Conservation (phyloP, 2,329 filamentous ascomycete genomes). For the Zymoseptoria ardabiliae region DNA sequence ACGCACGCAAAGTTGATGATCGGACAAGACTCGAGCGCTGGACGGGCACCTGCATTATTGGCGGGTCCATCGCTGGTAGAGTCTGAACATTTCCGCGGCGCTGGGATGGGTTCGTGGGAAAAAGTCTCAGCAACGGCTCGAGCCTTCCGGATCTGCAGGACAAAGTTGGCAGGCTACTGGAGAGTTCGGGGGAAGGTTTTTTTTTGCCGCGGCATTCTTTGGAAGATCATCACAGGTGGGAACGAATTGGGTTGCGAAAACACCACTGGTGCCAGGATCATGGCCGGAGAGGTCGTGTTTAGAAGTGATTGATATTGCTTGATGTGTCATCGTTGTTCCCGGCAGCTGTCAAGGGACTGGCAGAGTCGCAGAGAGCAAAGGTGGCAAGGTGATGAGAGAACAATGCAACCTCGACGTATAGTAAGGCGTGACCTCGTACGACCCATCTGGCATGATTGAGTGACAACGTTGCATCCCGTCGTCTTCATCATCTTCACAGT, state of each 20-base stretch:
- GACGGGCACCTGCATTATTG: constrained; percentile 6
- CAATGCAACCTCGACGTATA: not conserved
- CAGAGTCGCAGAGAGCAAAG: too few species aligned
- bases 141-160: constrained; percentile 19
- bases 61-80: constrained; percentile 16
- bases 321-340: too few species aligned
- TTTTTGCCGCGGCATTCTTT: not conserved
- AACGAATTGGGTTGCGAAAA: not conserved
- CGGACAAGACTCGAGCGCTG: not conserved
- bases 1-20: not conserved
- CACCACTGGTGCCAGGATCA: not conserved
- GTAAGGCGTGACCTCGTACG: constrained; percentile 11
- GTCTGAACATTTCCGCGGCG: constrained; percentile 12
- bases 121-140: constrained; percentile 13
- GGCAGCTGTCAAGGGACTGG: too few species aligned
- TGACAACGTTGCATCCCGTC: not conserved
- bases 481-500: not conserved
- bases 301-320: too few species aligned
- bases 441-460: not conserved
- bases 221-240: not conserved
- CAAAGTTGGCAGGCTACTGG: not conserved
- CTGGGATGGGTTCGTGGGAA: constrained; percentile 8
- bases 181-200: not conserved
- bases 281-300: not conserved
- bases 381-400: too few species aligned